Evolutionary conservation across 176 grass and related monocot genomes (phyloP).

Genomic region (Carex kokanica): DNA sequence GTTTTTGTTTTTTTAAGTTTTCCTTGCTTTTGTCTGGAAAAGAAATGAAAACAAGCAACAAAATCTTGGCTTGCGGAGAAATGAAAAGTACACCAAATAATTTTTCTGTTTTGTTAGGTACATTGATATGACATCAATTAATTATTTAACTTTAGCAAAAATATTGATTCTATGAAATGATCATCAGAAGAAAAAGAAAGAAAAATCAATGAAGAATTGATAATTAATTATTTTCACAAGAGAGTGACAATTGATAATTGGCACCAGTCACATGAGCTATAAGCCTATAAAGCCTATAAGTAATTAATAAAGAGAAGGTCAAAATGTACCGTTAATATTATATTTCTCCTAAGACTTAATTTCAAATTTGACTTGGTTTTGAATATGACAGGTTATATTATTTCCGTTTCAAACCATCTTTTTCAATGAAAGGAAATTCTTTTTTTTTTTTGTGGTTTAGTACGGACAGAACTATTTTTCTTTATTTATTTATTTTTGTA

Average conservation of each 20-base stretch:
- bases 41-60: not conserved
- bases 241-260: not conserved
- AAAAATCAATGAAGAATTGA: not conserved
- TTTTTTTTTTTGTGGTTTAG: not conserved
- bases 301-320: not conserved
- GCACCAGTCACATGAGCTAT: not conserved
- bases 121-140: not conserved
- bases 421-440: not conserved
- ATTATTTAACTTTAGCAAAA: not conserved
- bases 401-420: too few species aligned
- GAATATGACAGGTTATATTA: too few species aligned
- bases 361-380: too few species aligned
- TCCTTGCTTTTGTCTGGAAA: not conserved
- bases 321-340: not conserved
- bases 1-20: too few species aligned
- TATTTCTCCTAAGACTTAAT: not conserved
- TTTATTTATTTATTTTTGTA: not conserved
- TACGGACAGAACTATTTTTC: not conserved
- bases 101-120: not conserved
- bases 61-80: not conserved
- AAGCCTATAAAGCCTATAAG: not conserved
- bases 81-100: not conserved
- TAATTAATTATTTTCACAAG: not conserved
- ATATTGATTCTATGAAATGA: not conserved
- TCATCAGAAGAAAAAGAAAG: not conserved